Base-by-base conservation (phyloP, 345 rosid species). In the Corchorus capsularis region DNA sequence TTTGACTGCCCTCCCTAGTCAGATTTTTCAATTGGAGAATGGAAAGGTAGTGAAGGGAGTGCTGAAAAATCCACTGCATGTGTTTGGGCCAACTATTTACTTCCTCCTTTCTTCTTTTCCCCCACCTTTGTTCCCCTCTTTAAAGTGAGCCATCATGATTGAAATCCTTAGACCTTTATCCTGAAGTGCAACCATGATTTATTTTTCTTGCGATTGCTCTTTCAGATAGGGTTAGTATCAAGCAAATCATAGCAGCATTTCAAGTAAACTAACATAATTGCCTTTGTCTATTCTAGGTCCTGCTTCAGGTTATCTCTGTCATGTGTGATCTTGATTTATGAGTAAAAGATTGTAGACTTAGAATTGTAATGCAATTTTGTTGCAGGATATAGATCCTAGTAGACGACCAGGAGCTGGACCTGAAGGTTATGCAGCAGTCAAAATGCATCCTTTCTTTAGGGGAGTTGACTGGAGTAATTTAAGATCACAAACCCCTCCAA, bases 371-470 rank as follows among this genome's bases (percentile, higher is more conserved):
- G 69, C 49, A 73, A 59, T 52, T 62, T 76, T 50, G 69, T 66
- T 76, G 85, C 84, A 96, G 98, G 98, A 96, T 83, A 85, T 82
- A 45, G 97, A 96, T 70, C 99, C 99, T 53, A 79, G 83, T 82
- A 90, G 91, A 84, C 88, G 99, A 85, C 99, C 93, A 47, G 99
- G 98, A 61, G 92, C 98, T 62, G 98, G 98, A 72, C 86, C 82
- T 69, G 90, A 89, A 65, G 99, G 99, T 76, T 94, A 96, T 83
- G 85, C 86, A 34, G 87, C 82, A 50, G 94, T 95, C 59, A 95
- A 95, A 82, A 84, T 74, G 82, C 98, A 95, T 85, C 95, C 94
- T 32, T 96, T 96, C 89, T 96, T 96, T 81, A 89, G 82, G 63
- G 93, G 92, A 55, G 82, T 92, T 75, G 94, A 96, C 65, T 96